Evolutionary conservation across 257 asterid genomes (phyloP), one percentile per base, ranked within the genome.

Genomic region (Linaria vulgaris): DNA sequence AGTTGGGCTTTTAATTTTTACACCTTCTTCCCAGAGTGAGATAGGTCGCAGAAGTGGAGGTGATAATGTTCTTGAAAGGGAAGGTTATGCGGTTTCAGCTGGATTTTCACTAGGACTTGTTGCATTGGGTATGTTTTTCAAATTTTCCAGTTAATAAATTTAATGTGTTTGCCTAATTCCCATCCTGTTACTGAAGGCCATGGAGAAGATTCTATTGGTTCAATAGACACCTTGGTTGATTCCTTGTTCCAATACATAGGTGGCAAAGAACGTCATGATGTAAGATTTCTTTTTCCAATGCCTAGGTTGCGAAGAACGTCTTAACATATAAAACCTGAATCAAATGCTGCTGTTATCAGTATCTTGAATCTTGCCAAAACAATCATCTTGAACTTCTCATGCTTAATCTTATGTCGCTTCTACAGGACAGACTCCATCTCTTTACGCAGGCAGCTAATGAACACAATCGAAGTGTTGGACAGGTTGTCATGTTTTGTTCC

Each of bases 21-120:
- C 25, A 31, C 47, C 49, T 63, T 75, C 54, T 69, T 69, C 67
- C 63, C 87, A 92, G 97, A 85, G 88, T 79, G 99, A 92, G 80
- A 87, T 92, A 48, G 95, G 99, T 44, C 97, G 97, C 57, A 87
- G 99, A 82, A 92, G 99, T 81, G 97, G 97, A 74, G 97, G 99
- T 65, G 99, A 92, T 70, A 89, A 92, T 76, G 99, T 89, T 67
- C 97, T 84, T 72, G 99, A 92, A 74, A 85, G 99, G 82, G 99
- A 92, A 82, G 99, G 97, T 34, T 92, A 92, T 80, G 90, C 97
- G 58, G 91, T 87, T 83, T 84, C 99, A 54, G 97, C 97, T 3
- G 99, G 99, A 73, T 87, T 87, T 73, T 77, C 97, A 23, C 76
- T 92, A 66, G 99, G 97, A 61, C 90, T 92, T 70, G 96, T 92